Evolutionary conservation across 2,329 filamentous ascomycete species (phyloP).

Genomic region (Fusarium tjaetaba): DNA sequence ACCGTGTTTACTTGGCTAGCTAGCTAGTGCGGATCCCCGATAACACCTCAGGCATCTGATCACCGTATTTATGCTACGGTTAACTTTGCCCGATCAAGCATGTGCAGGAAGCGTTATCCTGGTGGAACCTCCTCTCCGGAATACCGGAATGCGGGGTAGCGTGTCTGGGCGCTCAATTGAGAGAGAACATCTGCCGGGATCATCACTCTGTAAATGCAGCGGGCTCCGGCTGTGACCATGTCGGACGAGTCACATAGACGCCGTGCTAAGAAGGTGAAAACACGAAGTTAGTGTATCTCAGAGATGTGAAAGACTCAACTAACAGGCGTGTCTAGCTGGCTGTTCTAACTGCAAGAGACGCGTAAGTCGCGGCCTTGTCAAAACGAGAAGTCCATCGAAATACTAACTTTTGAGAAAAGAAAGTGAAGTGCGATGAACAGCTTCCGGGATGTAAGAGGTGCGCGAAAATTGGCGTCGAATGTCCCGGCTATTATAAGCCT

Average conservation of each 20-base stretch:
- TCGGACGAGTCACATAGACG: background rate
- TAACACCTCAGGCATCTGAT: background rate
- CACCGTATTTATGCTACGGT: background rate
- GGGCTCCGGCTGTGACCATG: background rate
- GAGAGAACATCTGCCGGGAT: background rate
- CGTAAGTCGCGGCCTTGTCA: background rate
- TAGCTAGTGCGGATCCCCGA: background rate
- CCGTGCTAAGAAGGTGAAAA: slow-evolving; percentile 1
- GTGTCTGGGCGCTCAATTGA: background rate
- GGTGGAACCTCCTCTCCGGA: too few species aligned
- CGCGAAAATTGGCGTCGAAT: slow-evolving; percentile 11
- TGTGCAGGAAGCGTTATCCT: background rate
- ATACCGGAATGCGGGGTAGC: background rate
- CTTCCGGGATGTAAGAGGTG: slow-evolving; percentile 22
- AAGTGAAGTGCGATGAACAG: slow-evolving; percentile 32
- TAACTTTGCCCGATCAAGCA: background rate
- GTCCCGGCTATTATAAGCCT: slow-evolving; percentile 23
- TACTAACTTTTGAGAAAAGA: background rate
- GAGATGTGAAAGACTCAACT: background rate
- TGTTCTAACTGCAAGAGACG: slow-evolving; percentile 25
- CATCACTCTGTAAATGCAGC: background rate
- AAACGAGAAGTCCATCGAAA: rapidly evolving
- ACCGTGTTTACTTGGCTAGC: too few species aligned
- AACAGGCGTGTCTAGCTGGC: background rate
- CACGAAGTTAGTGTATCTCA: background rate